These are phyloP conservation scores for Lophiostoma macrostomum DNA, from an alignment of 495 filamentous ascomycete species.

Conservation along the genomic window DNA sequence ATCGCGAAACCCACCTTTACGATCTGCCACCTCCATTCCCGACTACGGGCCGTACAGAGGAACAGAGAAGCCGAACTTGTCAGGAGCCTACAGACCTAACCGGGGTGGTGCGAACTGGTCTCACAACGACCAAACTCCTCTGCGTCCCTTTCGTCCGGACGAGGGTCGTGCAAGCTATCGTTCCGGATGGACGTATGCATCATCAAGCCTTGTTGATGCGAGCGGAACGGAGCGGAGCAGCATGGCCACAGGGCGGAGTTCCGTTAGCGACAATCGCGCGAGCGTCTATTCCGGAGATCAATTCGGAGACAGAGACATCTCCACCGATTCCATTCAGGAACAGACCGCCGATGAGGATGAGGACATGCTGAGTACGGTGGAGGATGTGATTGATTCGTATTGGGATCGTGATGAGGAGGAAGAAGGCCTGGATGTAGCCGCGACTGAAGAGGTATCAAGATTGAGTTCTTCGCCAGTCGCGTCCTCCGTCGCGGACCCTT, in stretches of 20 bases:
- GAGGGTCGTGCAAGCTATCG: conserved; percentile 69
- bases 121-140: conserved; percentile 20
- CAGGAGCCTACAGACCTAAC: conserved; percentile 26
- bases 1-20: conserved; percentile 8
- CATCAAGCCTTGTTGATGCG: conserved; percentile 67
- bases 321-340: conserved; percentile 47
- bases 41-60: conserved; percentile 14
- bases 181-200: conserved; percentile 65
- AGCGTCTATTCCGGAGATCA: conserved; percentile 11
- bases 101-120: conserved; percentile 27
- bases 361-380: conserved; percentile 92
- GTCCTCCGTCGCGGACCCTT: too few relatives aligned
- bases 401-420: conserved; percentile 14
- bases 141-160: conserved; percentile 36
- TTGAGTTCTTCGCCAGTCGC: not conserved
- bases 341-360: conserved; percentile 61
- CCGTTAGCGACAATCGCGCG: conserved; percentile 52
- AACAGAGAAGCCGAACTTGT: conserved; percentile 9
- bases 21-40: conserved; percentile 27
- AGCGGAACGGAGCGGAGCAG: conserved; percentile 77
- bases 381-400: conserved; percentile 52
- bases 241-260: conserved; percentile 75
- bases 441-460: not conserved
- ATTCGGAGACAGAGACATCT: conserved; percentile 40
- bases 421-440: too few relatives aligned